A percentile compares a stretch with the other conserved stretches of the same genome.
These are phyloP conservation scores for Streptanthus diversifolius DNA, from an alignment of 345 rosid genomes.

Conservation along the genomic window DNA sequence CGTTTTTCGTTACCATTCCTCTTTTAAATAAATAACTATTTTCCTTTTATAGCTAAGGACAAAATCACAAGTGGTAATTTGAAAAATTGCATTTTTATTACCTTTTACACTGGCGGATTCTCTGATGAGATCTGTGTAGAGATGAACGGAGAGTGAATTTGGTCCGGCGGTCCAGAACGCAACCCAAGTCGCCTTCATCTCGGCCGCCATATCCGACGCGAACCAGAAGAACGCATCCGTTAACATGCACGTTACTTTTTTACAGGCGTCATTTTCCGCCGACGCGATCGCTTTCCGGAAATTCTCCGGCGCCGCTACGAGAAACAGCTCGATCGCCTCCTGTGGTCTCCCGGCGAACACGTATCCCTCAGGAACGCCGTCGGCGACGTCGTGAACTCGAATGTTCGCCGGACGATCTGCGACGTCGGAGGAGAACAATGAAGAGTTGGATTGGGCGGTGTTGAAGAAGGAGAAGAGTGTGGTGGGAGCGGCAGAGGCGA, in stretches of 20 bases:
- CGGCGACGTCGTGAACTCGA: conserved; percentile 32
- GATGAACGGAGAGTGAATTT: conserved; percentile 39
- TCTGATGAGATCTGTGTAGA: conserved; percentile 40
- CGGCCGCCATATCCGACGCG: conserved; percentile 40
- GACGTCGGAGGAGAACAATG: conserved; percentile 16
- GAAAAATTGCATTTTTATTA: neutral
- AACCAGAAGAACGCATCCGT: conserved; percentile 56
- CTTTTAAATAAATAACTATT: neutral
- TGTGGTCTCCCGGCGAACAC: conserved; percentile 34
- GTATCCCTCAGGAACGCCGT: conserved; percentile 33
- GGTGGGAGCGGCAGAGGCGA: conserved; percentile 44
- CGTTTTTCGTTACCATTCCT: neutral
- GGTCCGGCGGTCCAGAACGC: conserved; percentile 46
- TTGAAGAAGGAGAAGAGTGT: conserved; percentile 52
- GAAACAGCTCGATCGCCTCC: conserved; percentile 48
- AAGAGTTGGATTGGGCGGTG: conserved; percentile 39
- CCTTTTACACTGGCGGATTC: conserved; percentile 20
- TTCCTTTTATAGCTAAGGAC: neutral
- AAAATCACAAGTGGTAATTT: neutral
- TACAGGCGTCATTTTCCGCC: conserved; percentile 43
- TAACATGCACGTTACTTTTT: conserved; percentile 41
- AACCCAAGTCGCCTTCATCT: conserved; percentile 45
- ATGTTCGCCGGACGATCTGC: conserved; percentile 36
- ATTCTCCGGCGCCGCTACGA: conserved; percentile 35
- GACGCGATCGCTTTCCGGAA: conserved; percentile 28